phyloP scores from a whole-genome alignment of 2,329 filamentous ascomycete species.

The Amylocarpus encephaloides region DNA sequence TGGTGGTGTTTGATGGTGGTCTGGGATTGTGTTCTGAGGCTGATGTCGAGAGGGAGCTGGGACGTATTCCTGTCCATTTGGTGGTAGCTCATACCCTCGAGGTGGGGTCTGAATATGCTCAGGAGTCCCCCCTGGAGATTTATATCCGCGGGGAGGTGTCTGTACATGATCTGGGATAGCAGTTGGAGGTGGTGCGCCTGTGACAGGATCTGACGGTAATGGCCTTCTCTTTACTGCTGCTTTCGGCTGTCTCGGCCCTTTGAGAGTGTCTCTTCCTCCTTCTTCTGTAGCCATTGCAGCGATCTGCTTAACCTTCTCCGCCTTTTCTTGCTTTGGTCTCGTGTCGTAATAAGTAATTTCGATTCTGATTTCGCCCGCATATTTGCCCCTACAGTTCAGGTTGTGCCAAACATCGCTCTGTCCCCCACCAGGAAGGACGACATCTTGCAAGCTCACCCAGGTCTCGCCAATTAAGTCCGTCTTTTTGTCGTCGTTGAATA shows the following conservation, averaged over 20 bases:
- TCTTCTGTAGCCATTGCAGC: slow-evolving; percentile 32
- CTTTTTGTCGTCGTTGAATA: slow-evolving; percentile 98
- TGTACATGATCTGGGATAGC: slow-evolving; percentile 33
- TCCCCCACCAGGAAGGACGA: slow-evolving; percentile 82
- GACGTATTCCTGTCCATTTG: slow-evolving; percentile 34
- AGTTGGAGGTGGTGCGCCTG: slow-evolving; percentile 39
- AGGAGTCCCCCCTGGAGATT: slow-evolving; percentile 30
- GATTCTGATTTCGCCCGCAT: slow-evolving; percentile 88
- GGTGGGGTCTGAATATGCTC: slow-evolving; percentile 22
- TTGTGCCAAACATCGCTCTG: slow-evolving; percentile 90
- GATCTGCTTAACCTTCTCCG: slow-evolving; percentile 42
- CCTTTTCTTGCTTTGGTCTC: slow-evolving; percentile 72
- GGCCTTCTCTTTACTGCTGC: slow-evolving; percentile 75
- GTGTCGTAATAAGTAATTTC: slow-evolving; percentile 96
- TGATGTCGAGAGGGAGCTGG: slow-evolving; percentile 44
- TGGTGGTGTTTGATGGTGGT: slow-evolving; percentile 21
- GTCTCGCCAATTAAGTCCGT: slow-evolving; percentile 94
- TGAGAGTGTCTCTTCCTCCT: slow-evolving; percentile 31
- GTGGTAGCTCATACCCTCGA: slow-evolving; percentile 38
- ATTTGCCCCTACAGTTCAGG: slow-evolving; percentile 84
- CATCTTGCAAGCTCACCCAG: slow-evolving; percentile 75
- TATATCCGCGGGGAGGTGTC: slow-evolving; percentile 42
- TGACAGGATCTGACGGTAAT: slow-evolving; percentile 67
- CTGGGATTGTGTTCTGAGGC: slow-evolving; percentile 19
- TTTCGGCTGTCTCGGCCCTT: slow-evolving; percentile 42